Conservation (phyloP, 352 stramenopile species). For the Pythium phragmitis region DNA sequence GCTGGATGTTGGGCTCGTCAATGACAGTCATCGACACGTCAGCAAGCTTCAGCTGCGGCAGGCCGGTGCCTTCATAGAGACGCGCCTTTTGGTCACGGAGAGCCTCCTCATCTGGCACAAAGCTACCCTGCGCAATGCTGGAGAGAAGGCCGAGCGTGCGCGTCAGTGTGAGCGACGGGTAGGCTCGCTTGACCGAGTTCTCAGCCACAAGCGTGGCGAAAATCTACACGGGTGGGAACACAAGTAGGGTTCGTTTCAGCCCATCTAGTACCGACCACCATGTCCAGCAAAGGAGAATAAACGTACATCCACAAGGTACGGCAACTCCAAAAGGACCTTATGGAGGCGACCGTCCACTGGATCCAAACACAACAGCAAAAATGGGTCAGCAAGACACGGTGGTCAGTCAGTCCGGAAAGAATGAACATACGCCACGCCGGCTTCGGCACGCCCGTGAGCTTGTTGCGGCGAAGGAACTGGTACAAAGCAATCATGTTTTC, state of each 20-base stretch:
- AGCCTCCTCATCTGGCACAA: conserved; percentile 60
- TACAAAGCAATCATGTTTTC: conserved; percentile 87
- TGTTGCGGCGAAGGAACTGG: conserved; percentile 70
- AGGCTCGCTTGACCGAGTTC: conserved; percentile 68
- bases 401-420: background rate
- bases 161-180: conserved; percentile 48
- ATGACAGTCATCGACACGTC: conserved; percentile 50
- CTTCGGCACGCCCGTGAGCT: conserved; percentile 62
- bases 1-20: conserved; percentile 68
- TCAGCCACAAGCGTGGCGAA: conserved; percentile 62
- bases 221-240: conserved; percentile 28
- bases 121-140: conserved; percentile 65
- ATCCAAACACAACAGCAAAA: background rate
- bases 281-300: background rate
- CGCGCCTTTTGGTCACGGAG: conserved; percentile 61
- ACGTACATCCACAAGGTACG: conserved; percentile 70
- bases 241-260: background rate
- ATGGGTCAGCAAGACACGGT: background rate
- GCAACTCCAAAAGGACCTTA: conserved; percentile 71
- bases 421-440: conserved; percentile 53
- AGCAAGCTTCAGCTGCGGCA: conserved; percentile 38
- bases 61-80: conserved; percentile 26
- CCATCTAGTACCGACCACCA: background rate
- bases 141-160: conserved; percentile 64
- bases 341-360: conserved; percentile 64